Percentiles rank a stretch among this genome's conserved stretches.
Conservation (phyloP, 2,329 filamentous ascomycete genomes). For the Colletotrichum euphorbiae region DNA sequence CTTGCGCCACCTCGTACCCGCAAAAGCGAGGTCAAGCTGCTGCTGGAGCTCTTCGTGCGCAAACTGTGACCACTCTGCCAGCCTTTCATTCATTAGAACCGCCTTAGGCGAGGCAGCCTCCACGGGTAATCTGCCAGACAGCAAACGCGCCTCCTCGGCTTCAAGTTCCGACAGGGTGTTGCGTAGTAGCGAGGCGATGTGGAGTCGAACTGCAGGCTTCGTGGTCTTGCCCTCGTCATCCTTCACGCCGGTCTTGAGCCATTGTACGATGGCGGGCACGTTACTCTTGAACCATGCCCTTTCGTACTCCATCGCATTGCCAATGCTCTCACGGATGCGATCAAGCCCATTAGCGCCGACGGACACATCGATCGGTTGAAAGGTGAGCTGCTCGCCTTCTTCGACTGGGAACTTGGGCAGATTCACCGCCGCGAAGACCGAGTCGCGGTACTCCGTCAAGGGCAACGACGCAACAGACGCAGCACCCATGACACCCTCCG, state of each 20-base stretch:
- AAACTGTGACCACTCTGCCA: constrained; percentile 80
- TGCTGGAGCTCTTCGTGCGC: constrained; percentile 87
- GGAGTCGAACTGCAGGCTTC: constrained; percentile 73
- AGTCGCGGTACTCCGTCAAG: constrained; percentile 51
- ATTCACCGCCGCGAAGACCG: constrained; percentile 69
- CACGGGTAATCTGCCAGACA: constrained; percentile 49
- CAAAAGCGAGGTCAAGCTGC: constrained; percentile 82
- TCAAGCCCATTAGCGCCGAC: constrained; percentile 72
- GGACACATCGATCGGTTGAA: constrained; percentile 72
- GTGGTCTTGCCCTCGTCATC: constrained; percentile 57
- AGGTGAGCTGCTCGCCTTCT: constrained; percentile 53
- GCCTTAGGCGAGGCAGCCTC: constrained; percentile 53
- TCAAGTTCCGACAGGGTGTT: constrained; percentile 64
- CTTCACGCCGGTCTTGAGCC: constrained; percentile 68
- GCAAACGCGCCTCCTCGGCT: constrained; percentile 57
- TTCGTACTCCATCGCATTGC: constrained; percentile 79
- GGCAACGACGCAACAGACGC: constrained; percentile 62
- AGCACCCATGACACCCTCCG: constrained; percentile 77
- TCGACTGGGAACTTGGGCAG: constrained; percentile 58
- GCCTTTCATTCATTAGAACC: constrained; percentile 64
- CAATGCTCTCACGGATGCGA: constrained; percentile 75
- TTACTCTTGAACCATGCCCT: constrained; percentile 80
- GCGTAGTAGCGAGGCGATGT: constrained; percentile 75
- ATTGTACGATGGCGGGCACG: constrained; percentile 71
- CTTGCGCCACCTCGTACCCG: constrained; percentile 80